phyloP scores from a whole-genome alignment of 1,284 basidiomycete species.

The Bondarzewia mesenterica region DNA sequence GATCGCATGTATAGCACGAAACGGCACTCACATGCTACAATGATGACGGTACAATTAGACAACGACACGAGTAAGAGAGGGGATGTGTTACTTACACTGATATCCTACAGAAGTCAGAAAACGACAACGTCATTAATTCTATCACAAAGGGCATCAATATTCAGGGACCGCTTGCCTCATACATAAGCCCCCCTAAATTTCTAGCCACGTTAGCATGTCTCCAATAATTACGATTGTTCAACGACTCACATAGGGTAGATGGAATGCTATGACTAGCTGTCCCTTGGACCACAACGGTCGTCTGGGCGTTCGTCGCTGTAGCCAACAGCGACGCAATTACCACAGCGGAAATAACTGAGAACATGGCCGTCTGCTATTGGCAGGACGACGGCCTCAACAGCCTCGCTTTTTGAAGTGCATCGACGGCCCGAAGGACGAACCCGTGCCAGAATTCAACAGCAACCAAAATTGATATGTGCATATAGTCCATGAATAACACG shows the following conservation, averaged over 20 bases:
- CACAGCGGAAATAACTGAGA: neutral
- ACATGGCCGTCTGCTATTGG: neutral
- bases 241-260: constrained; percentile 23
- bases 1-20: neutral
- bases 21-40: neutral
- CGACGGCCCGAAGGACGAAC: neutral
- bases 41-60: neutral
- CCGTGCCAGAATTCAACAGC: too few species aligned
- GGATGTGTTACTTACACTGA: constrained; percentile 22
- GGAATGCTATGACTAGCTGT: constrained; percentile 22
- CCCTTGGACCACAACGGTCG: constrained; percentile 17
- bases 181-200: constrained; percentile 29
- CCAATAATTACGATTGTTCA: too few species aligned
- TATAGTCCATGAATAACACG: too few species aligned
- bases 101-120: constrained; percentile 21
- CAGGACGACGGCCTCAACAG: neutral
- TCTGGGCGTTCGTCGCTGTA: neutral
- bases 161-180: constrained; percentile 21
- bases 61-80: neutral
- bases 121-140: neutral
- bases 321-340: neutral
- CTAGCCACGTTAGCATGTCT: too few species aligned
- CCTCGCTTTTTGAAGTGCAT: neutral
- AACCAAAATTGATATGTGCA: too few species aligned
- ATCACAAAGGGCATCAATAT: neutral